Conservation (phyloP, 441 rosid genomes). For the Corymbia citriodora region DNA sequence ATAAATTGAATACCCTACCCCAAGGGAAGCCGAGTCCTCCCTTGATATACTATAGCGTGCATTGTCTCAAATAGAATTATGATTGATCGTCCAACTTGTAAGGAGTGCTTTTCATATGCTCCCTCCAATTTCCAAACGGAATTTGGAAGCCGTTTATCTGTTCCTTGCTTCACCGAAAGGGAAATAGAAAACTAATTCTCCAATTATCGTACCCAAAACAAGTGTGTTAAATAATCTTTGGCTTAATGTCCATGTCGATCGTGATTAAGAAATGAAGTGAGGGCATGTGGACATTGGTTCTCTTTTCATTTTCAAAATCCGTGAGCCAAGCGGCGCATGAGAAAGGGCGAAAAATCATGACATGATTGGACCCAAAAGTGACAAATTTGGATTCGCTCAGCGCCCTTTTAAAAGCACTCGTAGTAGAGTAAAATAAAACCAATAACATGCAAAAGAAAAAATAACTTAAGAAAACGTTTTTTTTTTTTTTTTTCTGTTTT, state of each 20-base stretch:
- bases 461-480: constrained; percentile 5
- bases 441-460: neutral
- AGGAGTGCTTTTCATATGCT: neutral
- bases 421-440: neutral
- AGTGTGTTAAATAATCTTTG: neutral
- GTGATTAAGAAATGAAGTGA: neutral
- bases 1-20: too few species aligned
- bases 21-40: too few species aligned
- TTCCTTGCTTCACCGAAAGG: neutral
- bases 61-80: too few species aligned
- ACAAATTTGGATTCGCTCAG: constrained; percentile 15
- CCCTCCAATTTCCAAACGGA: neutral
- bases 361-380: constrained; percentile 4
- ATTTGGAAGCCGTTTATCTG: neutral
- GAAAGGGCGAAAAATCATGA: neutral
- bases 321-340: constrained; percentile 24
- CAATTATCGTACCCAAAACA: neutral
- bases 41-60: too few species aligned
- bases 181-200: neutral
- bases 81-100: neutral
- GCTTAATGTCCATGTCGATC: neutral
- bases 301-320: neutral
- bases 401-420: neutral
- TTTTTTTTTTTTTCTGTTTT: neutral
- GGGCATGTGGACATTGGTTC: neutral